phyloP scores from a whole-genome alignment of 805 yeast genomes.

The Wickerhamomyces subpelliculosus region DNA sequence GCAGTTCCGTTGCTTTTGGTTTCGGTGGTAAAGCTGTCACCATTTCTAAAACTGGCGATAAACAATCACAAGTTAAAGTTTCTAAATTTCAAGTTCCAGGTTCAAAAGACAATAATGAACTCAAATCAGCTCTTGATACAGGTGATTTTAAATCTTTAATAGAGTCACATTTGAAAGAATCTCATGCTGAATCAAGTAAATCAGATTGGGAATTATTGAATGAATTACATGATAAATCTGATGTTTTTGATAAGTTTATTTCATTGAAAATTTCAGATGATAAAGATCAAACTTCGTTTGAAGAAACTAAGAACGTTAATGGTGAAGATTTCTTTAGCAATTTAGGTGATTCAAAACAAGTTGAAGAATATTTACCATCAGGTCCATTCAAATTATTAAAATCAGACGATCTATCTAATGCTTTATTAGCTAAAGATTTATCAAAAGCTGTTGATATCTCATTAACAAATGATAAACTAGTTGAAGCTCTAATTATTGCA shows the following conservation, averaged over 20 bases:
- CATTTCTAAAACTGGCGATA: constrained; percentile 35
- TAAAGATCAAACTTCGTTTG: constrained; percentile 10
- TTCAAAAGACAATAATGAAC: constrained; percentile 30
- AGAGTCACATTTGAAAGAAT: constrained; percentile 40
- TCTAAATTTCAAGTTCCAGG: constrained; percentile 31
- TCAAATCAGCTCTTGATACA: constrained; percentile 51
- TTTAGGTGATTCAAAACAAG: constrained; percentile 21
- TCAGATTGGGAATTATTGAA: constrained; percentile 64
- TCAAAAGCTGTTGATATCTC: constrained; percentile 63
- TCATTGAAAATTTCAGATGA: constrained; percentile 27
- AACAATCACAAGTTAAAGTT: constrained; percentile 36
- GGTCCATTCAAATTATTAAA: constrained; percentile 43
- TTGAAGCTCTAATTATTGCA: constrained; percentile 81
- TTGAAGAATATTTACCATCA: constrained; percentile 32
- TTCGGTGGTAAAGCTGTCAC: constrained; percentile 86
- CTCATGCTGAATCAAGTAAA: constrained; percentile 33
- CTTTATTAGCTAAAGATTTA: constrained; percentile 55
- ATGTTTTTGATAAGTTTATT: constrained; percentile 41
- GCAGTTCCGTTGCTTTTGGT: constrained; percentile 74
- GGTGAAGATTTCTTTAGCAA: constrained; percentile 32
- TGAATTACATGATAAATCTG: constrained; percentile 45
- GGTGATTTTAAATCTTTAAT: constrained; percentile 50
- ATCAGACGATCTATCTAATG: constrained; percentile 33
- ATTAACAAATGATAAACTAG: constrained; percentile 51
- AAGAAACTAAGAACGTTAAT: constrained; percentile 6